phyloP scores from a whole-genome alignment of 2,329 filamentous ascomycete species.

The Pseudopyricularia javanii region DNA sequence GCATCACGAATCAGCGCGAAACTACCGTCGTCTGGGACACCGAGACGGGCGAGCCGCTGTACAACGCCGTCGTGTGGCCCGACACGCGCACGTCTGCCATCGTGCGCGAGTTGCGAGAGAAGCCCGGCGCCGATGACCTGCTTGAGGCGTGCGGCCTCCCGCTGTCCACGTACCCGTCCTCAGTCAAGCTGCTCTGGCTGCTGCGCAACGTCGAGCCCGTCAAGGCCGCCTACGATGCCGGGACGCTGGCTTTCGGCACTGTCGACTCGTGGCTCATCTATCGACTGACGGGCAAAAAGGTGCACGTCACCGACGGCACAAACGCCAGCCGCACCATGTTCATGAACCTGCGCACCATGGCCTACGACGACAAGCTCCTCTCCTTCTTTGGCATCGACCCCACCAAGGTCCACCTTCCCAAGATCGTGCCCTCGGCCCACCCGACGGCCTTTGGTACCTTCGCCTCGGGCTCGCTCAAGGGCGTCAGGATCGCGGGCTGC shows the following conservation, averaged over 20 bases:
- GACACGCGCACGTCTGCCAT: constrained; percentile 66
- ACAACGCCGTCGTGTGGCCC: constrained; percentile 83
- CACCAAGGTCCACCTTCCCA: constrained; percentile 63
- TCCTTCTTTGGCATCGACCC: constrained; percentile 64
- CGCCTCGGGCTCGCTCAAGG: constrained; percentile 51
- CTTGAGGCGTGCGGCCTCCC: constrained; percentile 66
- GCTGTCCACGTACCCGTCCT: constrained; percentile 78
- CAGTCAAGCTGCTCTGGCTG: constrained; percentile 76
- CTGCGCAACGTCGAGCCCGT: constrained; percentile 60
- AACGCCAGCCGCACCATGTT: constrained; percentile 92
- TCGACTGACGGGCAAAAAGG: constrained; percentile 58
- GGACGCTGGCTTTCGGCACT: constrained; percentile 71
- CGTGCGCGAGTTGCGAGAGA: constrained; percentile 63
- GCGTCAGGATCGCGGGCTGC: constrained; percentile 67
- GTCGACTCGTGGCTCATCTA: constrained; percentile 84
- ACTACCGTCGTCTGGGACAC: constrained; percentile 79
- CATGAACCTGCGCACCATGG: constrained; percentile 70
- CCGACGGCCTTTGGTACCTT: constrained; percentile 60
- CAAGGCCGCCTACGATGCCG: constrained; percentile 61
- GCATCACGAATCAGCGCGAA: constrained; percentile 85
- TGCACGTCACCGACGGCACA: constrained; percentile 75
- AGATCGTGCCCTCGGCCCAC: constrained; percentile 73
- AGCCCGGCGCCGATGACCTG: constrained; percentile 55
- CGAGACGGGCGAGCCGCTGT: constrained; percentile 64
- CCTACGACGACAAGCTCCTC: constrained; percentile 69